phyloP scores from a whole-genome alignment of 371 early-diverging fungal genomes.

The Haplosporangium sp. region DNA sequence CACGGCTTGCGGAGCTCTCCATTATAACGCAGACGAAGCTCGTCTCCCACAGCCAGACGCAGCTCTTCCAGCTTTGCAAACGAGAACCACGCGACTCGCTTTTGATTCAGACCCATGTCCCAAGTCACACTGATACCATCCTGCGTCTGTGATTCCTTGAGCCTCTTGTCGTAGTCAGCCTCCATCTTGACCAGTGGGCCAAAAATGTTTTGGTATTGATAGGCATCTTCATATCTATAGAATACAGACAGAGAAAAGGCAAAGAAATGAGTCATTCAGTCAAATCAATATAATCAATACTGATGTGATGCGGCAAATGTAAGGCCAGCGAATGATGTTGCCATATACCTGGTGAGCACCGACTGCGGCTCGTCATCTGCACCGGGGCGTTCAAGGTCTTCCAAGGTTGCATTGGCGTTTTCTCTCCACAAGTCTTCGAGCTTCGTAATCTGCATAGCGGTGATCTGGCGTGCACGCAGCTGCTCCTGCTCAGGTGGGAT shows the following conservation, averaged over 20 bases:
- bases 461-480: constrained; percentile 86
- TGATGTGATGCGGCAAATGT: neutral
- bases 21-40: constrained; percentile 88
- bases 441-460: constrained; percentile 83
- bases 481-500: constrained; percentile 91
- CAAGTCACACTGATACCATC: constrained; percentile 96
- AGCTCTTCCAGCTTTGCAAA: constrained; percentile 95
- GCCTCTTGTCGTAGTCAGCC: constrained; percentile 94
- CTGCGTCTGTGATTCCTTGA: constrained; percentile 97
- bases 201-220: constrained; percentile 96
- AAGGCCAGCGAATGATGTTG: no score
- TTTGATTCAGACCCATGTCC: constrained; percentile 96
- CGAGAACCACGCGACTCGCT: constrained; percentile 93
- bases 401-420: constrained; percentile 78
- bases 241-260: neutral
- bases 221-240: constrained; percentile 93
- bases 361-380: constrained; percentile 89
- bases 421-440: constrained; percentile 96
- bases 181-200: constrained; percentile 97
- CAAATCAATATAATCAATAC: neutral
- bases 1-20: constrained; percentile 90
- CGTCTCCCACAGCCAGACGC: constrained; percentile 96
- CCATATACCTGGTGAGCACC: constrained; percentile 74
- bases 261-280: neutral
- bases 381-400: constrained; percentile 87